Evolutionary conservation across 108 stramenopile species (phyloP).

Genomic region (Pseudonitzschia pungens): DNA sequence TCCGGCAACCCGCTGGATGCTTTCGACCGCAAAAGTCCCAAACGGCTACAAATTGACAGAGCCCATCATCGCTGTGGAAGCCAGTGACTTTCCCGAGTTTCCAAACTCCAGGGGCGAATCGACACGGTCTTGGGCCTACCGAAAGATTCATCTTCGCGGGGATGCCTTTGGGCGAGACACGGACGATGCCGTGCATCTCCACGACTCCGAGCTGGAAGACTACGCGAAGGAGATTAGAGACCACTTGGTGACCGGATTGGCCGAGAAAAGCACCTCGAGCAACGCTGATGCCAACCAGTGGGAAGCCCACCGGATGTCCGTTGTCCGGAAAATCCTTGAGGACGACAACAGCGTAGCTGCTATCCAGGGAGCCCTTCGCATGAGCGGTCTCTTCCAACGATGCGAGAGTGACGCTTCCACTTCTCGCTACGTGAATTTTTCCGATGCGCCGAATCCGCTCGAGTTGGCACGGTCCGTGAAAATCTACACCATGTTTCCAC

Average conservation of each 20-base stretch:
- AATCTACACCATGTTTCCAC: conserved; percentile 44
- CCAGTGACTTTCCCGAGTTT: conserved; percentile 36
- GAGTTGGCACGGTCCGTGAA: conserved; percentile 18
- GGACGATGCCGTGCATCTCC: background rate
- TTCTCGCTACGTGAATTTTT: conserved; percentile 16
- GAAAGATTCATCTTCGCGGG: background rate
- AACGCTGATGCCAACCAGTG: background rate
- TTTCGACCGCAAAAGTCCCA: conserved; percentile 19
- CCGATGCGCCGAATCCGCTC: conserved; percentile 11
- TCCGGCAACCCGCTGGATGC: conserved; percentile 37
- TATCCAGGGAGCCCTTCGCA: conserved; percentile 41
- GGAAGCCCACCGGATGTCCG: background rate
- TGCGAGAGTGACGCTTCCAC: background rate
- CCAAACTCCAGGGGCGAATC: conserved; percentile 21
- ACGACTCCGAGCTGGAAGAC: background rate
- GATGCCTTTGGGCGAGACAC: conserved; percentile 7
- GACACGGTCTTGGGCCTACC: background rate
- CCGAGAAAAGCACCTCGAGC: background rate
- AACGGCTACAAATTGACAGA: conserved; percentile 24
- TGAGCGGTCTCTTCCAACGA: conserved; percentile 37
- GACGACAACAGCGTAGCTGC: conserved; percentile 32
- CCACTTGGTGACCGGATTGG: background rate
- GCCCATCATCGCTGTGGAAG: conserved; percentile 19
- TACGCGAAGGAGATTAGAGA: background rate
- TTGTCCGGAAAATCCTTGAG: conserved; percentile 28